phyloP scores from a whole-genome alignment of 169 alveolate species.

The Cryptosporidium canis region DNA sequence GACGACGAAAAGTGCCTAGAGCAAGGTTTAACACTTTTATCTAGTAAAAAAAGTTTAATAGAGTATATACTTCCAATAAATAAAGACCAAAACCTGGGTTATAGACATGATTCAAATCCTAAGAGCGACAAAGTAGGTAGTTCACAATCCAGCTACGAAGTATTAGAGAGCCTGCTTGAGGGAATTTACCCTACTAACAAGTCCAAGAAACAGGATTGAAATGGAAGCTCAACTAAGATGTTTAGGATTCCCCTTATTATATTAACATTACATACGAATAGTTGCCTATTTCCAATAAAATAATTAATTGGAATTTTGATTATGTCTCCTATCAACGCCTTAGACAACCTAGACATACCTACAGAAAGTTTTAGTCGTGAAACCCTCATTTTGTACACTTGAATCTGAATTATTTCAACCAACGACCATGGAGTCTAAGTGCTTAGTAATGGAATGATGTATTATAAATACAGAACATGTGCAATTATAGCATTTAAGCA shows the following conservation, averaged over 20 bases:
- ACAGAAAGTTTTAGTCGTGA: not conserved
- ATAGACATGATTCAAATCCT: not conserved
- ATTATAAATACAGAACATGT: too few species aligned
- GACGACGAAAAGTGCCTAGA: not conserved
- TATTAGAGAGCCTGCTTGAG: constrained; percentile 34
- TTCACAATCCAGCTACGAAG: constrained; percentile 33
- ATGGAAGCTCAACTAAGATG: not conserved
- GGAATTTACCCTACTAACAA: constrained; percentile 33
- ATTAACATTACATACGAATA: not conserved
- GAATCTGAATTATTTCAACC: too few species aligned
- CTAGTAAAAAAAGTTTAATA: constrained; percentile 32
- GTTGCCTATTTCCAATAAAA: not conserved
- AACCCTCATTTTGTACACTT: not conserved
- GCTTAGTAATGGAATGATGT: too few species aligned
- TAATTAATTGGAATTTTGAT: not conserved
- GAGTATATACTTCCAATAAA: constrained; percentile 46
- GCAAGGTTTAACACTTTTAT: not conserved
- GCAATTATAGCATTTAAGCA: too few species aligned
- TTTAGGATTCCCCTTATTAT: not conserved
- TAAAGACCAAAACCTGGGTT: constrained; percentile 2
- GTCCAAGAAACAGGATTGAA: not conserved
- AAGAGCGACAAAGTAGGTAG: constrained; percentile 24
- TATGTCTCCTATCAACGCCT: not conserved
- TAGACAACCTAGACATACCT: not conserved
- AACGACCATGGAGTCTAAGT: too few species aligned